phyloP scores from a whole-genome alignment of 495 filamentous ascomycete species.

The Evernia prunastri region DNA sequence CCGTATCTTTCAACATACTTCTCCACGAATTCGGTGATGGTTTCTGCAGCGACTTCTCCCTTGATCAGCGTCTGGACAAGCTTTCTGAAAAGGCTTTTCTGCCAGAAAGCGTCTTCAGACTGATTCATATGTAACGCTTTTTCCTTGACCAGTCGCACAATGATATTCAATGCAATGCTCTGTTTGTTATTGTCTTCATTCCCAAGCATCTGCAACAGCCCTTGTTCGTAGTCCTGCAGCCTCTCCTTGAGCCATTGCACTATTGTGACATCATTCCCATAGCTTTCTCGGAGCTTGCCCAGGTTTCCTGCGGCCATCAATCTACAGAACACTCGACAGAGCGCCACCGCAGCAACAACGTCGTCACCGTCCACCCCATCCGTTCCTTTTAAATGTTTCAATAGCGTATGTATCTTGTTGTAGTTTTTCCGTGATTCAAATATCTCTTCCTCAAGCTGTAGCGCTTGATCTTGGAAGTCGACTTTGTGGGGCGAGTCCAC shows the following conservation, averaged over 20 bases:
- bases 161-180: slow-evolving; percentile 61
- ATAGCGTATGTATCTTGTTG: slow-evolving; percentile 79
- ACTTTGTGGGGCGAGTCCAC: slow-evolving; percentile 26
- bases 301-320: slow-evolving; percentile 72
- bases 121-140: slow-evolving; percentile 56
- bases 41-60: slow-evolving; percentile 44
- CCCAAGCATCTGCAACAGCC: slow-evolving; percentile 48
- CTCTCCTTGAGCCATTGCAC: slow-evolving; percentile 72
- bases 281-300: slow-evolving; percentile 51
- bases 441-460: slow-evolving; percentile 68
- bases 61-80: slow-evolving; percentile 59
- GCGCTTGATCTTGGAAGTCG: slow-evolving; percentile 49
- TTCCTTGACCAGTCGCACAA: slow-evolving; percentile 78
- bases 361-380: slow-evolving; percentile 33
- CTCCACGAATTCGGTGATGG: slow-evolving; percentile 63
- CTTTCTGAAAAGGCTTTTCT: slow-evolving; percentile 51
- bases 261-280: slow-evolving; percentile 68
- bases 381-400: slow-evolving; percentile 48
- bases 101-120: slow-evolving; percentile 59
- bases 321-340: slow-evolving; percentile 85
- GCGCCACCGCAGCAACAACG: slow-evolving; percentile 62
- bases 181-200: slow-evolving; percentile 41
- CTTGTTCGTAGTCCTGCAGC: slow-evolving; percentile 59
- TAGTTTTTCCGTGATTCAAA: slow-evolving; percentile 80
- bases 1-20: slow-evolving; percentile 74